Conservation (phyloP, 1,139 yeast species). For the Geotrichum siamense region DNA sequence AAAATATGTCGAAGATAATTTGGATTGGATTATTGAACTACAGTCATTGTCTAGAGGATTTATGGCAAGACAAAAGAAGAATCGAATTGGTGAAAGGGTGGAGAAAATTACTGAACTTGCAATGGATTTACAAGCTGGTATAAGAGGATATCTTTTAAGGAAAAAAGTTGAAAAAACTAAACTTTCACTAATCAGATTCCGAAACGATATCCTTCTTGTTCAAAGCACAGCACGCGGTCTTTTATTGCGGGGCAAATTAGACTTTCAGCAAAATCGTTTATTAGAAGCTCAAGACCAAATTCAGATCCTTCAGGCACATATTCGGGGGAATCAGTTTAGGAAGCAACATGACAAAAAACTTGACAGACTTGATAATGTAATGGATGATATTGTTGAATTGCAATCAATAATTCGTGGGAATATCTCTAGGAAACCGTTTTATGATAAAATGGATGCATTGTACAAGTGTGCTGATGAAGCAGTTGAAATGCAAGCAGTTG, state of each 20-base stretch:
- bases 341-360: constrained; percentile 37
- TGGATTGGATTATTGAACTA: constrained; percentile 35
- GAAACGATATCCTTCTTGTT: constrained; percentile 33
- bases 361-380: constrained; percentile 47
- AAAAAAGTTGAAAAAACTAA: constrained; percentile 17
- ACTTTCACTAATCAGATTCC: constrained; percentile 12
- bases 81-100: constrained; percentile 10
- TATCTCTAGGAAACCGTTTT: constrained; percentile 64
- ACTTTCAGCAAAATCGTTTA: constrained; percentile 45
- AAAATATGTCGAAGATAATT: constrained; percentile 40
- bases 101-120: constrained; percentile 27
- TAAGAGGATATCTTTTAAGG: constrained; percentile 32
- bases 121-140: constrained; percentile 29
- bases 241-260: constrained; percentile 44
- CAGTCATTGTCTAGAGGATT: constrained; percentile 45
- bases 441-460: constrained; percentile 6
- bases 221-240: constrained; percentile 41
- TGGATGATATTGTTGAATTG: constrained; percentile 53
- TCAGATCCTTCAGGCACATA: constrained; percentile 43
- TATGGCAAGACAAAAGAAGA: constrained; percentile 31
- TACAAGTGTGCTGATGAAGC: constrained; percentile 10
- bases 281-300: constrained; percentile 40
- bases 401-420: constrained; percentile 68
- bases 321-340: constrained; percentile 44
- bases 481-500: constrained; percentile 42